Evolutionary conservation across 225 moss, liverwort and hornwort genomes (phyloP).

Genomic region (Pleurozium schreberi): DNA sequence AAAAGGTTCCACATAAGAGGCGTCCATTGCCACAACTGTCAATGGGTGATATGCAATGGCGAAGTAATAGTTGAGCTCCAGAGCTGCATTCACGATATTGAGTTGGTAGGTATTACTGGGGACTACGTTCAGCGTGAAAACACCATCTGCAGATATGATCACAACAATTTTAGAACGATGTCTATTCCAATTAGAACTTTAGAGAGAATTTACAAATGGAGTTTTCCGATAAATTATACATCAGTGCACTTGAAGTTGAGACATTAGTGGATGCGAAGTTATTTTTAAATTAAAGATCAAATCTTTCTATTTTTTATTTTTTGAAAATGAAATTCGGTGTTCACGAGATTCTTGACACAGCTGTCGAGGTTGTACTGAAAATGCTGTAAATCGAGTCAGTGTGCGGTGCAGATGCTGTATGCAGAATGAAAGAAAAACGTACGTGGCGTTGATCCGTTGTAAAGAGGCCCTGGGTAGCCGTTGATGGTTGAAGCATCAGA

Average conservation of each 20-base stretch:
- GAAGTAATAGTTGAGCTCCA: conserved; percentile 42
- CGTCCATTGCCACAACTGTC: conserved; percentile 41
- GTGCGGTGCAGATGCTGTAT: not conserved
- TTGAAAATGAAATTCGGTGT: not conserved
- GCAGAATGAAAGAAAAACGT: not conserved
- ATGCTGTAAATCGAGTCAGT: not conserved
- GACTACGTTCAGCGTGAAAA: conserved; percentile 22
- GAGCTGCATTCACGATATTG: conserved; percentile 43
- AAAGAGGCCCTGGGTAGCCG: conserved; percentile 36
- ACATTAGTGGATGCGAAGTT: not conserved
- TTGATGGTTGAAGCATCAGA: conserved; percentile 42
- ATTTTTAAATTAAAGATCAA: not conserved
- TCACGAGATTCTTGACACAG: not conserved
- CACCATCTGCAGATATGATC: conserved; percentile 11
- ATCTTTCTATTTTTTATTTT: not conserved
- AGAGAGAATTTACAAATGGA: not conserved
- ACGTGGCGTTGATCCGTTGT: conserved; percentile 15
- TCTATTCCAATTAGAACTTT: not conserved
- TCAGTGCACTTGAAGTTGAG: not conserved
- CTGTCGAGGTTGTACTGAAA: not conserved
- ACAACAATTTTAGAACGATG: not conserved
- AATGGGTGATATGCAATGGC: conserved; percentile 37
- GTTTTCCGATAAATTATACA: not conserved
- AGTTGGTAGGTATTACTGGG: conserved; percentile 36
- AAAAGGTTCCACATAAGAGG: conserved; percentile 27